phyloP scores from a whole-genome alignment of 2,329 filamentous ascomycete genomes.

The Pseudopyricularia cyperi region DNA sequence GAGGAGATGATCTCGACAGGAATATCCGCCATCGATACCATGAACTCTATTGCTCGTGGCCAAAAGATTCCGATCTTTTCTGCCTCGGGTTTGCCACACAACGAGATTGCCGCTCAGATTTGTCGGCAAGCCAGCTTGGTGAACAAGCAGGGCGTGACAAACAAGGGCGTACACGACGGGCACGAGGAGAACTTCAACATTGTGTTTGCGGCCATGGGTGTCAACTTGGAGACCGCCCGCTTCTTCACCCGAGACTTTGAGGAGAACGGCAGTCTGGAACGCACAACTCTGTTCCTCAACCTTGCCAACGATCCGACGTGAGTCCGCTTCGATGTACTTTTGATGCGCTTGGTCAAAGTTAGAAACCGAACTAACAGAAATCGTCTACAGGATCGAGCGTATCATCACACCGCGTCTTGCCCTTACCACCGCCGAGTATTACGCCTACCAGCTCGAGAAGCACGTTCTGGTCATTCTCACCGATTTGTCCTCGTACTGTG shows the following conservation, averaged over 20 bases:
- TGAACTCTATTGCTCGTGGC: slow-evolving; percentile 95
- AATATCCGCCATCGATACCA: slow-evolving; percentile 97
- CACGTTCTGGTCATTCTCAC: slow-evolving; percentile 98
- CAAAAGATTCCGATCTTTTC: slow-evolving; percentile 99
- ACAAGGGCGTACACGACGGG: slow-evolving; percentile 90
- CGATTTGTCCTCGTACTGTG: slow-evolving; percentile 94
- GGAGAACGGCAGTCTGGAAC: slow-evolving; percentile 97
- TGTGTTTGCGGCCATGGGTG: slow-evolving; percentile 99
- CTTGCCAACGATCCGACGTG: slow-evolving; percentile 98
- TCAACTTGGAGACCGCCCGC: slow-evolving; percentile 95
- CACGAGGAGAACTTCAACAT: slow-evolving; percentile 99
- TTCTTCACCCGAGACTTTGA: slow-evolving; percentile 99
- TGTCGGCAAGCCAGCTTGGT: slow-evolving; percentile 94
- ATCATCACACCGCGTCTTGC: slow-evolving; percentile 98
- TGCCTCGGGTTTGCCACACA: slow-evolving; percentile 92
- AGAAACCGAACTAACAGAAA: not conserved
- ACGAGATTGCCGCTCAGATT: slow-evolving; percentile 98
- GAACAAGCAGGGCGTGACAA: slow-evolving; percentile 61
- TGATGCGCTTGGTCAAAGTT: not conserved
- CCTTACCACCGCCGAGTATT: slow-evolving; percentile 97
- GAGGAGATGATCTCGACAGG: slow-evolving; percentile 99
- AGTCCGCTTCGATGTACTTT: slow-evolving; percentile 19
- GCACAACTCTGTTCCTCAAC: slow-evolving; percentile 95
- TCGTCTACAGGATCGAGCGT: slow-evolving; percentile 69
- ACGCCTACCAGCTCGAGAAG: slow-evolving; percentile 99